phyloP scores from a whole-genome alignment of 192 early-diverging fungal genomes.

The Coemansia erecta region DNA sequence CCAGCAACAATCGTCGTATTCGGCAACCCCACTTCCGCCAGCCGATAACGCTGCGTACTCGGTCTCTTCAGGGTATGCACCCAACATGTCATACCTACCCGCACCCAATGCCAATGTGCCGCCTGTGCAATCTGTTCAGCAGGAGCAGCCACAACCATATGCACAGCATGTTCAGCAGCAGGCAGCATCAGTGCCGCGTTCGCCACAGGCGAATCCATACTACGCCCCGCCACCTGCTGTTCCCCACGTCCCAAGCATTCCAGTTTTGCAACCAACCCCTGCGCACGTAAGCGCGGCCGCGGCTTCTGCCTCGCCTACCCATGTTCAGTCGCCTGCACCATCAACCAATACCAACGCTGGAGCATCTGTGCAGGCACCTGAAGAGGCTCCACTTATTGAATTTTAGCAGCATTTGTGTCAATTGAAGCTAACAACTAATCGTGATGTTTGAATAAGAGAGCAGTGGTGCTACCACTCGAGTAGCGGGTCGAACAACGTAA shows the following conservation, averaged over 20 bases:
- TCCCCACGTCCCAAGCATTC: slow-evolving; percentile 37
- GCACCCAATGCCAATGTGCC: not conserved
- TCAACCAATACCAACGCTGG: not conserved
- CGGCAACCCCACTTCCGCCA: slow-evolving; percentile 8
- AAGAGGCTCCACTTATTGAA: slow-evolving; percentile 38
- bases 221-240: slow-evolving; percentile 24
- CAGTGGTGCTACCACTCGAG: slow-evolving; percentile 30
- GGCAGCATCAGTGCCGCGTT: not conserved
- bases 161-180: not conserved
- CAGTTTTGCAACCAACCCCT: slow-evolving; percentile 30
- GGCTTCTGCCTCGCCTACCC: not conserved
- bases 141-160: not conserved
- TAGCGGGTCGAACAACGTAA: slow-evolving; percentile 28
- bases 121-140: not conserved
- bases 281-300: not conserved
- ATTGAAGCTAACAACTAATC: not conserved
- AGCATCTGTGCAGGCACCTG: slow-evolving; percentile 17
- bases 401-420: slow-evolving; percentile 8
- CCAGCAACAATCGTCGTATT: slow-evolving; percentile 3
- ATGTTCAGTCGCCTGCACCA: slow-evolving; percentile 3
- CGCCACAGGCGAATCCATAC: slow-evolving; percentile 25
- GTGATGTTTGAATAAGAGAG: not conserved
- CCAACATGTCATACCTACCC: not conserved
- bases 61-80: not conserved
- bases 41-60: not conserved